phyloP scores from a whole-genome alignment of 306 rosid genomes.

The Corylus americana region DNA sequence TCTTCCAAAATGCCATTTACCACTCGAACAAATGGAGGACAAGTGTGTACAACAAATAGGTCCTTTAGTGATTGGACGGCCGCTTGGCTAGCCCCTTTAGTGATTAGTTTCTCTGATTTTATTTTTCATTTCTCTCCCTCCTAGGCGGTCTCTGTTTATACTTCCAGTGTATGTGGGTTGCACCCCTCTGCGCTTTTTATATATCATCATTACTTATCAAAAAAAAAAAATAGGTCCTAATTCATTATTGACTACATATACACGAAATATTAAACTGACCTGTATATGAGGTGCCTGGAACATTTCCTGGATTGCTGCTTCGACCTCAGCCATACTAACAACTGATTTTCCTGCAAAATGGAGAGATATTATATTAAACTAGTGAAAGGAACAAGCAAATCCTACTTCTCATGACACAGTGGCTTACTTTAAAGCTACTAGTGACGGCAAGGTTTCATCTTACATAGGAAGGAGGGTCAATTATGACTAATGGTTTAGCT shows the following conservation, averaged over 20 bases:
- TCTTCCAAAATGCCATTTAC: slow-evolving; percentile 5
- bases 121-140: too few species aligned
- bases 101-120: too few species aligned
- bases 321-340: slow-evolving; percentile 76
- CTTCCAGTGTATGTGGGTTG: too few species aligned
- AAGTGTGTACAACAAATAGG: slow-evolving; percentile 20
- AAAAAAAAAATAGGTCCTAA: slow-evolving; percentile 14
- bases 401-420: slow-evolving; percentile 11
- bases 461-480: background rate
- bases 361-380: slow-evolving; percentile 20
- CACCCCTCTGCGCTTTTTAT: too few species aligned
- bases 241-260: background rate
- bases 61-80: too few species aligned
- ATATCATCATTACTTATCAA: too few species aligned
- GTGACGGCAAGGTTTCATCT: background rate
- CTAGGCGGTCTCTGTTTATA: too few species aligned
- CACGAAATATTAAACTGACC: slow-evolving; percentile 45
- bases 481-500: background rate
- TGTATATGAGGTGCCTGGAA: slow-evolving; percentile 98
- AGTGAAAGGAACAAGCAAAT: slow-evolving; percentile 26
- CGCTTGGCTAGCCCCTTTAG: too few species aligned
- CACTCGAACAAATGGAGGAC: slow-evolving; percentile 9
- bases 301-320: slow-evolving; percentile 96
- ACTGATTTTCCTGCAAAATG: slow-evolving; percentile 52
- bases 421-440: slow-evolving; percentile 17